phyloP scores from a whole-genome alignment of 2,329 filamentous ascomycete species.

The Penicillium nordicum region DNA sequence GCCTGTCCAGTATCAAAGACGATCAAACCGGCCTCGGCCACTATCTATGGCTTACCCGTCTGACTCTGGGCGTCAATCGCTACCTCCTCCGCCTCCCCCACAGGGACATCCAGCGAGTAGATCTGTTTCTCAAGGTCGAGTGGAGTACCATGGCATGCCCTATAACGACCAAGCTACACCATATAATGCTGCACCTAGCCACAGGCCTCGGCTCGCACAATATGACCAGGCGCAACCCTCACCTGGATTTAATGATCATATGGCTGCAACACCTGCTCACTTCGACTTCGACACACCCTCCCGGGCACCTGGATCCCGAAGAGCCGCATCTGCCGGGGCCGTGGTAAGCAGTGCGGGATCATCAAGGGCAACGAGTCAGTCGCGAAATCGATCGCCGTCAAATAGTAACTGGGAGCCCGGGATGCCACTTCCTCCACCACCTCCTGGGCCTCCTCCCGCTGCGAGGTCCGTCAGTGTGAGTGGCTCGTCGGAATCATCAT shows the following conservation, averaged over 20 bases:
- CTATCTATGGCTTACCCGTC: slow-evolving; percentile 30
- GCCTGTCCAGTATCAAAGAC: slow-evolving; percentile 25
- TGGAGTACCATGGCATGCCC: slow-evolving; percentile 23
- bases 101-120: slow-evolving; percentile 29
- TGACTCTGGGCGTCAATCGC: slow-evolving; percentile 30
- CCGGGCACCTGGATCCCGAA: slow-evolving; percentile 40
- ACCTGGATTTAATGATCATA: slow-evolving; percentile 14
- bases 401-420: slow-evolving; percentile 42
- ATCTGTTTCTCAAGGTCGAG: slow-evolving; percentile 33
- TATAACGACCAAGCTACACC: slow-evolving; percentile 4
- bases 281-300: slow-evolving; percentile 24
- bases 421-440: slow-evolving; percentile 48
- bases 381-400: slow-evolving; percentile 33
- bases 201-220: slow-evolving; percentile 20
- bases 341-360: slow-evolving; percentile 35
- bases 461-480: slow-evolving; percentile 41
- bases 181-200: slow-evolving; percentile 12
- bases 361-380: slow-evolving; percentile 33
- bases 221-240: slow-evolving; percentile 20
- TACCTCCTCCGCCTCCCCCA: slow-evolving; percentile 38
- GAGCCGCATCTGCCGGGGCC: slow-evolving; percentile 46
- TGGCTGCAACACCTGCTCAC: slow-evolving; percentile 16
- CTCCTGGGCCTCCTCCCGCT: slow-evolving; percentile 45
- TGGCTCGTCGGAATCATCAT: slow-evolving; percentile 30
- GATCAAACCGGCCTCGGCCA: slow-evolving; percentile 31